Conservation (phyloP, 2,329 filamentous ascomycete species). For the Fonsecaea multimorphosa region DNA sequence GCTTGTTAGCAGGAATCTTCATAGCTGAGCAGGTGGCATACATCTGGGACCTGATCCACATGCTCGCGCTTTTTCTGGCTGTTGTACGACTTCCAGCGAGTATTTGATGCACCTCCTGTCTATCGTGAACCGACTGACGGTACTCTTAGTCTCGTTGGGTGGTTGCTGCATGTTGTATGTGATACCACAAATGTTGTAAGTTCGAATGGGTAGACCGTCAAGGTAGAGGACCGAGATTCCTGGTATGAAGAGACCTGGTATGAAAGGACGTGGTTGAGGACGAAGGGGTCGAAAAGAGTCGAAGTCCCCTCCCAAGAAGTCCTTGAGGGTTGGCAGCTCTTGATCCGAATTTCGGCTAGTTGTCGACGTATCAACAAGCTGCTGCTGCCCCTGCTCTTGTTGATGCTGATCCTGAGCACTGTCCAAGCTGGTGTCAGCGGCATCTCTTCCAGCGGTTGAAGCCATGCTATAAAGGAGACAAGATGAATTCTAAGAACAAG, state of each 20-base stretch:
- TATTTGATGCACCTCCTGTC: conserved; percentile 82
- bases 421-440: conserved; percentile 19
- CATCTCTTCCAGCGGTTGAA: conserved; percentile 1
- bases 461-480: conserved; percentile 7
- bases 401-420: conserved; percentile 5
- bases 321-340: conserved; percentile 27
- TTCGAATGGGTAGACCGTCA: conserved; percentile 29
- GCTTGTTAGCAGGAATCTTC: background rate
- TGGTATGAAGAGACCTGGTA: conserved; percentile 28
- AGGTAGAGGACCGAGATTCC: conserved; percentile 30
- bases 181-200: conserved; percentile 38
- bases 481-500: background rate
- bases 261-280: conserved; percentile 19
- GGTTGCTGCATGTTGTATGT: conserved; percentile 56
- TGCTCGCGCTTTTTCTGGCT: conserved; percentile 90
- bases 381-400: background rate
- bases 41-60: conserved; percentile 96
- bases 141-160: conserved; percentile 62
- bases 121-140: conserved; percentile 66
- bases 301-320: conserved; percentile 20
- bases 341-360: background rate
- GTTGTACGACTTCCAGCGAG: conserved; percentile 83
- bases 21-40: conserved; percentile 54
- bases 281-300: conserved; percentile 19
- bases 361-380: background rate